phyloP scores from a whole-genome alignment of 2,329 filamentous ascomycete genomes.

The Colletotrichum sp. region DNA sequence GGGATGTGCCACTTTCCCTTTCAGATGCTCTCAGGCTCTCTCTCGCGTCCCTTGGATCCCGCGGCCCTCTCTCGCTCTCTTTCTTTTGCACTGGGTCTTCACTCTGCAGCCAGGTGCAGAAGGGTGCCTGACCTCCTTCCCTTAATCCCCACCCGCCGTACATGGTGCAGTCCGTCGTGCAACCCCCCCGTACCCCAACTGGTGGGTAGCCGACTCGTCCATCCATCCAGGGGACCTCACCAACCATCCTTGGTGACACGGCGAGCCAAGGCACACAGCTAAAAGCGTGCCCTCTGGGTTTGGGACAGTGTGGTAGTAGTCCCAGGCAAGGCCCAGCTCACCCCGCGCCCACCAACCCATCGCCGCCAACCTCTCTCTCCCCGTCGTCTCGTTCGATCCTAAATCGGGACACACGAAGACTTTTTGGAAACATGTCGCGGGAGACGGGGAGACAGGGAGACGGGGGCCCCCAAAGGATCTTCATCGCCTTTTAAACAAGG shows the following conservation, averaged over 20 bases:
- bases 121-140: neutral
- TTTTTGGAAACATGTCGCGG: neutral
- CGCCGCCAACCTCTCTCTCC: neutral
- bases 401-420: neutral
- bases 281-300: neutral
- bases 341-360: neutral
- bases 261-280: neutral
- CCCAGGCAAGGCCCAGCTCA: neutral
- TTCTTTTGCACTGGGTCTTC: neutral
- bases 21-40: neutral
- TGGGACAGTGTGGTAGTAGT: neutral
- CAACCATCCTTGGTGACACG: neutral
- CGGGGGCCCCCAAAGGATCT: neutral
- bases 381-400: neutral
- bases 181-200: neutral
- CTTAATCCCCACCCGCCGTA: neutral
- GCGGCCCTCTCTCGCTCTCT: neutral
- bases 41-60: slow-evolving; percentile 9
- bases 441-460: too few species aligned
- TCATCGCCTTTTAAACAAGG: neutral
- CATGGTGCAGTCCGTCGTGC: neutral
- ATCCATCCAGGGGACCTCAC: neutral
- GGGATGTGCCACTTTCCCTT: neutral
- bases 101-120: neutral
- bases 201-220: neutral